Conservation (phyloP, 768 basidiomycete species). For the Sarcomyxa edulis region DNA sequence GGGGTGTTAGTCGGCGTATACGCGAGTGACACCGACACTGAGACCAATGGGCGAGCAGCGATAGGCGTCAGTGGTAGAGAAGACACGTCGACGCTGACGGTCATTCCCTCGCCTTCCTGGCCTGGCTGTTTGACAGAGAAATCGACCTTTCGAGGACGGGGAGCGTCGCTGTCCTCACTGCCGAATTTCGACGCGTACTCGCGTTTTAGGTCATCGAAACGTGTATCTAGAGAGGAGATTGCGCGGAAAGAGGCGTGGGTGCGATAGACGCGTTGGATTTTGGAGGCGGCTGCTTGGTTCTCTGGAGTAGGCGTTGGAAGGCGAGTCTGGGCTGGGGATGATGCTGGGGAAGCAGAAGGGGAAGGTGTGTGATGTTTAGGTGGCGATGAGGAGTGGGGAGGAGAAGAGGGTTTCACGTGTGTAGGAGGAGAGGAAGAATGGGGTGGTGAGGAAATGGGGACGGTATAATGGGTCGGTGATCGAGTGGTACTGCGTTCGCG, state of each 20-base stretch:
- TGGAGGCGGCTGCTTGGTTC: slow-evolving; percentile 39
- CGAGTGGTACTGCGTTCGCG: too few species aligned
- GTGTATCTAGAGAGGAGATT: slow-evolving; percentile 31
- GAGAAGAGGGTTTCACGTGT: too few species aligned
- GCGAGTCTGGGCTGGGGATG: too few species aligned
- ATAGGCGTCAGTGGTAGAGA: slow-evolving; percentile 14
- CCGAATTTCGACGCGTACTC: slow-evolving; percentile 37
- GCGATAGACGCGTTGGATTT: slow-evolving; percentile 44
- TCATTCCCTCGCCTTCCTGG: slow-evolving; percentile 21
- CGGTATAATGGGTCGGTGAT: too few species aligned
- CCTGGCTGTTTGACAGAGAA: slow-evolving; percentile 19
- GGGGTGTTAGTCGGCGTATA: slow-evolving; percentile 57
- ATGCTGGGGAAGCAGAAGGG: too few species aligned
- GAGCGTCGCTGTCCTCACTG: slow-evolving; percentile 37
- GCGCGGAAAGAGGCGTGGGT: slow-evolving; percentile 32
- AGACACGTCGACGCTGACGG: slow-evolving; percentile 16
- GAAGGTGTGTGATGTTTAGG: too few species aligned
- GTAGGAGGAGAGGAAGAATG: too few species aligned
- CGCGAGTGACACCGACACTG: slow-evolving; percentile 47
- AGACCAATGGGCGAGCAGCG: too few species aligned
- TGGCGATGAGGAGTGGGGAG: too few species aligned
- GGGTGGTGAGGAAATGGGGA: too few species aligned
- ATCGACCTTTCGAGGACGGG: slow-evolving; percentile 7
- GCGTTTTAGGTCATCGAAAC: slow-evolving; percentile 38
- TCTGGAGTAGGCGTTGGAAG: too few species aligned